A percentile compares a stretch with the other conserved stretches of the same genome.
These are phyloP conservation scores for Cyberlindnera lachancei DNA, from an alignment of 805 yeast genomes.

Conservation along the genomic window DNA sequence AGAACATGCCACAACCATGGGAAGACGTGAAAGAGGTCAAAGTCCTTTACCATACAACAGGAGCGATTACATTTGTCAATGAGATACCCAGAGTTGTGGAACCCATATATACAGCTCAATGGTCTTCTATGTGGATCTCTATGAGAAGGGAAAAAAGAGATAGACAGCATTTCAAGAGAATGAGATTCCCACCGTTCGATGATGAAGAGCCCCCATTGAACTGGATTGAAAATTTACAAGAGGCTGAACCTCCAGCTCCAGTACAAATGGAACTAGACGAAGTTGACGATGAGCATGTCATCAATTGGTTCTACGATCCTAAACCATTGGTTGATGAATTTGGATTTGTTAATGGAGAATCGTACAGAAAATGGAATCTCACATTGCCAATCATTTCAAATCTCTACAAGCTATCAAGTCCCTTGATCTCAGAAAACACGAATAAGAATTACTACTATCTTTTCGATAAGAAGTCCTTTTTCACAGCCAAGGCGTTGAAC, in stretches of 20 bases:
- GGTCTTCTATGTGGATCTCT: constrained; percentile 89
- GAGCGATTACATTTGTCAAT: constrained; percentile 92
- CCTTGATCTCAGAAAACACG: constrained; percentile 51
- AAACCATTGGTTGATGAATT: constrained; percentile 59
- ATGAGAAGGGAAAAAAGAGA: constrained; percentile 95
- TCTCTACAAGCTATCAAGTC: constrained; percentile 61
- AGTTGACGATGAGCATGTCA: constrained; percentile 49
- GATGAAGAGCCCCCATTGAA: constrained; percentile 93
- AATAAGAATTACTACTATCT: constrained; percentile 53
- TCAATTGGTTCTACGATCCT: constrained; percentile 77
- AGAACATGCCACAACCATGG: constrained; percentile 99
- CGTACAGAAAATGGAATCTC: constrained; percentile 68
- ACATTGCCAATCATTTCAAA: constrained; percentile 54
- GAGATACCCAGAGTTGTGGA: constrained; percentile 89
- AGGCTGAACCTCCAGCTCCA: constrained; percentile 64
- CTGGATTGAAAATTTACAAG: constrained; percentile 75
- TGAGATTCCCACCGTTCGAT: constrained; percentile 93
- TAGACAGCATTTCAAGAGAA: constrained; percentile 79
- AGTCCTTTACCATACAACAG: constrained; percentile 83
- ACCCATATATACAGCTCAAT: constrained; percentile 87
- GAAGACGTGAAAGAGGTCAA: constrained; percentile 77
- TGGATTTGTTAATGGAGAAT: constrained; percentile 60
- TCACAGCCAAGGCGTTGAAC: constrained; percentile 87
- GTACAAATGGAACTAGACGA: constrained; percentile 60
- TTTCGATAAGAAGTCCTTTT: constrained; percentile 72